Conservation (phyloP, 179 eudicot species). For the Beta corolliflora region DNA sequence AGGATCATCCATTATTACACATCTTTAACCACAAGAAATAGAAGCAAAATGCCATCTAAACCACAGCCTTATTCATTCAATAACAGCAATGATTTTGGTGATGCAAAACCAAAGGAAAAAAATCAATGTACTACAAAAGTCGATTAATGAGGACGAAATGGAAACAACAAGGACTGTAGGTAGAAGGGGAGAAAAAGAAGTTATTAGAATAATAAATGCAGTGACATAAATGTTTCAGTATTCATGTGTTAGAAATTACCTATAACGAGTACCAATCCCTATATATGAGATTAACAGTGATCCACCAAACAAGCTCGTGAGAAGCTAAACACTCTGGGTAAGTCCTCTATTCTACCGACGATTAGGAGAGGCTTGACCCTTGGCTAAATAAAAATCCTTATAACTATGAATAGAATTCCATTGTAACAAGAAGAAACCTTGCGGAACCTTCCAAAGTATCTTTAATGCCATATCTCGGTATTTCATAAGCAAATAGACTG, state of each 20-base stretch:
- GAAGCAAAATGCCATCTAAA: background rate
- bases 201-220: background rate
- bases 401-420: no score
- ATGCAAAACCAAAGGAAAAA: background rate
- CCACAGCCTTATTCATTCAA: background rate
- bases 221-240: background rate
- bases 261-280: background rate
- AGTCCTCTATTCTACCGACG: no score
- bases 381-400: background rate
- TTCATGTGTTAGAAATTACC: background rate
- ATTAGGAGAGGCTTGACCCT: no score
- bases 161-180: background rate
- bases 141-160: slow-evolving; percentile 1
- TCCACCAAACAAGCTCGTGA: no score
- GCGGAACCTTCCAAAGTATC: no score
- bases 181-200: background rate
- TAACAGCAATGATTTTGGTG: background rate
- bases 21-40: background rate
- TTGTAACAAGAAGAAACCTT: no score
- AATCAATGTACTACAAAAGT: background rate
- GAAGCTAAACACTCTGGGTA: no score
- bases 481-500: no score
- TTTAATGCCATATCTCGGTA: no score
- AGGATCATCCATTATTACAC: background rate
- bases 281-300: background rate